These are phyloP conservation scores for Anthostomella pinea DNA, from an alignment of 2,329 filamentous ascomycete species.

Conservation along the genomic window DNA sequence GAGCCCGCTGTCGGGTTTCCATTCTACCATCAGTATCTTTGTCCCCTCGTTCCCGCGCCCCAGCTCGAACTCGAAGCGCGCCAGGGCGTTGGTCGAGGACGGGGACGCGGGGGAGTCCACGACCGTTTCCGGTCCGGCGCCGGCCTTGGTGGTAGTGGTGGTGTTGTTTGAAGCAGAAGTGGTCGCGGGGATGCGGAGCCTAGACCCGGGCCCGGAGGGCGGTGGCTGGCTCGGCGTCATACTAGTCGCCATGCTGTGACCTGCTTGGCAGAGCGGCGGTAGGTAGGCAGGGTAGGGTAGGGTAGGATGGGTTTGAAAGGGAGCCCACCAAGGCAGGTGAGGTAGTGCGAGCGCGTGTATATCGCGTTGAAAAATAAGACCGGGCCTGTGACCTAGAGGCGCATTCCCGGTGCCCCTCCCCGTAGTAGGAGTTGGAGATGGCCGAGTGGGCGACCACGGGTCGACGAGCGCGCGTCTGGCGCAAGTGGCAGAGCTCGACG, in stretches of 20 bases:
- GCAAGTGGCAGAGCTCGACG: constrained; percentile 15
- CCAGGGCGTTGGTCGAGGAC: constrained; percentile 54
- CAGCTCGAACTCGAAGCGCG: constrained; percentile 83
- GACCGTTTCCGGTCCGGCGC: constrained; percentile 17
- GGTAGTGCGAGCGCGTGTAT: constrained; percentile 12
- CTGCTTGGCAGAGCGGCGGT: constrained; percentile 10
- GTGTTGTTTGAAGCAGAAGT: constrained; percentile 7
- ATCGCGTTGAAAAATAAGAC: constrained; percentile 11
- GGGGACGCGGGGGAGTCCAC: constrained; percentile 44
- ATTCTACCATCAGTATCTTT: constrained; percentile 92
- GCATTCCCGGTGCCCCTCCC: constrained; percentile 15
- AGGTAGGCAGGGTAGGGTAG: constrained; percentile 16
- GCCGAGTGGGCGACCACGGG: constrained; percentile 11
- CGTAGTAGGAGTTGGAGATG: constrained; percentile 16
- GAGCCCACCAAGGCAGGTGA: constrained; percentile 7
- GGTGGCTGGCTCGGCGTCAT: constrained; percentile 13
- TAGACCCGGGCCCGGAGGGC: constrained; percentile 16
- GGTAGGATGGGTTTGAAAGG: constrained; percentile 15
- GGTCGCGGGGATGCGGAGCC: constrained; percentile 19
- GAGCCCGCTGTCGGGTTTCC: constrained; percentile 54
- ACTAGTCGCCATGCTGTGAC: constrained; percentile 9
- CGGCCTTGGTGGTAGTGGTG: constrained; percentile 1
- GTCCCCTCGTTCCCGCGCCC: constrained; percentile 77
- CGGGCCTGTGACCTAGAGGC: constrained; percentile 22
- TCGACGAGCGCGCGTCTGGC: constrained; percentile 26